These are phyloP conservation scores for Botryotinia calthae DNA, from an alignment of 2,329 filamentous ascomycete genomes.

Conservation along the genomic window DNA sequence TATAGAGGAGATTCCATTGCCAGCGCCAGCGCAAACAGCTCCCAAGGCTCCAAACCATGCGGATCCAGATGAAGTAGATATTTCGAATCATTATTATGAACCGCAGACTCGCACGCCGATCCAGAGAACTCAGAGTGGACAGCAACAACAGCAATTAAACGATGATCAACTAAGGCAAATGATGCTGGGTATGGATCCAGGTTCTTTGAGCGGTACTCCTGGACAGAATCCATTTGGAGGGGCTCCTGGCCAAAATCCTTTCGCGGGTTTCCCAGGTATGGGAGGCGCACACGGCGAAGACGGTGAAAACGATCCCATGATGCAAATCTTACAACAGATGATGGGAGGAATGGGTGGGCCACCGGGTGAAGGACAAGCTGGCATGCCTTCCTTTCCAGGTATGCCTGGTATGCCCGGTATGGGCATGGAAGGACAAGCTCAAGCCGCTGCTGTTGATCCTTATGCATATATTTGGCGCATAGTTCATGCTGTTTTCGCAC, in stretches of 20 bases:
- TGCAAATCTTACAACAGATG: constrained; percentile 75
- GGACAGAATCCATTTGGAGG: constrained; percentile 38
- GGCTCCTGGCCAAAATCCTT: constrained; percentile 11
- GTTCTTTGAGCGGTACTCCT: constrained; percentile 34
- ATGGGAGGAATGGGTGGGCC: constrained; percentile 50
- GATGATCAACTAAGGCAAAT: constrained; percentile 63
- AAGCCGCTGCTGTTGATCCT: constrained; percentile 42
- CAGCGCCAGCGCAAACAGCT: constrained; percentile 30
- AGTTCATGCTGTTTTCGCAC: constrained; percentile 69
- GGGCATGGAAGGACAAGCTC: constrained; percentile 23
- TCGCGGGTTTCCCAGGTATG: constrained; percentile 33
- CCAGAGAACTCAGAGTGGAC: constrained; percentile 35
- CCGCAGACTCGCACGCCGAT: constrained; percentile 48
- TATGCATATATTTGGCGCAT: constrained; percentile 65
- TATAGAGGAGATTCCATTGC: constrained; percentile 40
- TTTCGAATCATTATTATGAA: constrained; percentile 67
- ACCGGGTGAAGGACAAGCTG: constrained; percentile 37
- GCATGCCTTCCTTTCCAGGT: constrained; percentile 40
- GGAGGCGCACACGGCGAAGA: constrained; percentile 28
- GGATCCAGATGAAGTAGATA: constrained; percentile 75
- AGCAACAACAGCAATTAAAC: constrained; percentile 41
- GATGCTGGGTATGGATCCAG: constrained; percentile 57
- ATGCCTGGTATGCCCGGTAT: constrained; percentile 38
- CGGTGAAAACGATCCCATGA: constrained; percentile 59
- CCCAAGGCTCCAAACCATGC: constrained; percentile 27